Evolutionary conservation across 106 monocot genomes (phyloP), one percentile per base, ranked within the genome.

Genomic region (Iris macrosiphon): DNA sequence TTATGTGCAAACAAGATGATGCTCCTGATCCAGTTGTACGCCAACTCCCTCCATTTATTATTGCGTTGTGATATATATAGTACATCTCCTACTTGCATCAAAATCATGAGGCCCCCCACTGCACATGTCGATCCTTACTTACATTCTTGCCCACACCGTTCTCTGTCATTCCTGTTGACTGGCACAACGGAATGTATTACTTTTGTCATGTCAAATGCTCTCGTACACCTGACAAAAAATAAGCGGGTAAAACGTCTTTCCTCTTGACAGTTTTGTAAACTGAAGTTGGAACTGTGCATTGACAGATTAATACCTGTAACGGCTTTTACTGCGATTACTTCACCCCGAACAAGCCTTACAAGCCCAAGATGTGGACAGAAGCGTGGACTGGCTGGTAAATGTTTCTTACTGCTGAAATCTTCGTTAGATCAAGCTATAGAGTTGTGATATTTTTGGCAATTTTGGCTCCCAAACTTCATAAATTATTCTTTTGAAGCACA

Each of bases 1-100:
- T 95, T 57, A 95, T 95, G 94, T 95, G 94, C 70, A 95, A 95
- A 46, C 75, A 95, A 69, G 84, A 84, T 30, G 94, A 95, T 76
- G 89, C 94, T 21, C 88, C 89, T 55, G 92, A 92, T 69, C 92
- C 92, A 45, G 74, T 92, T 70, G 92, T 86, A 82, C 48, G 85
- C 24, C 6, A 20, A 42, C 55, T 7, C 34, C 27, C 31, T 28
- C 13, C 12, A 4, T 35, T 35, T 35, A 35, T 35, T 35, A 4
- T 35, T 35, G 7, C 34, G 10, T 35, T 35, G 34, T 6, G 34
- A 35, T 35, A n/a, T n/a, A n/a, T n/a, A n/a, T n/a, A n/a, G n/a
- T n/a, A n/a, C n/a, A n/a, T n/a, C n/a, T n/a, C n/a, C n/a, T n/a
- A n/a, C n/a, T n/a, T n/a, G n/a, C n/a, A n/a, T n/a, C n/a, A n/a